phyloP scores from a whole-genome alignment of 2,329 filamentous ascomycete genomes.

The Fusarium sp. region DNA sequence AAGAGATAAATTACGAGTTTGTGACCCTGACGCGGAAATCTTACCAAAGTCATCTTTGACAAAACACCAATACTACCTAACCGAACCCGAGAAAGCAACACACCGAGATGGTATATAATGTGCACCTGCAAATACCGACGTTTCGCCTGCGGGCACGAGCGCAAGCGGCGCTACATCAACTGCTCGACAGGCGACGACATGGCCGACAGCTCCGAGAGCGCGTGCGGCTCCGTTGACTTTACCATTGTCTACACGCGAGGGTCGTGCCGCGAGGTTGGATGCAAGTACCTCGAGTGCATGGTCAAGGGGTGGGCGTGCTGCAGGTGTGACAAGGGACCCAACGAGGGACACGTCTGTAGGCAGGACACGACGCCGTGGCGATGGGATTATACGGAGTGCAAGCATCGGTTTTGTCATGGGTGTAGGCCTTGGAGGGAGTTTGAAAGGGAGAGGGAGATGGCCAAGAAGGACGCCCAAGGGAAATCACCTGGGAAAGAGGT shows the following conservation, averaged over 20 bases:
- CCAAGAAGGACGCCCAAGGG: background rate
- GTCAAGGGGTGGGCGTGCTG: constrained; percentile 38
- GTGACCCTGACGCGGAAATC: background rate
- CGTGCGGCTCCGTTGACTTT: constrained; percentile 35
- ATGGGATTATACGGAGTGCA: constrained; percentile 27
- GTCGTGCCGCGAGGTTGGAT: constrained; percentile 18
- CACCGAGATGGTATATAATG: constrained; percentile 31
- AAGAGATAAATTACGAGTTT: background rate
- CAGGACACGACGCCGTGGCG: constrained; percentile 27
- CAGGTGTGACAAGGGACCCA: constrained; percentile 35
- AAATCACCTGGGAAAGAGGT: constrained; percentile 3
- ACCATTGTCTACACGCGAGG: constrained; percentile 1
- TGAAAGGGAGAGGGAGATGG: background rate
- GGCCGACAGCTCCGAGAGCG: constrained; percentile 21
- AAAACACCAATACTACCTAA: background rate
- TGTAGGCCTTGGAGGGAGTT: constrained; percentile 23
- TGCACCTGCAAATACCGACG: constrained; percentile 32
- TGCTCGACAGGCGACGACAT: constrained; percentile 33
- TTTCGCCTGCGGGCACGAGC: constrained; percentile 38
- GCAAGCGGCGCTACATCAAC: constrained; percentile 30
- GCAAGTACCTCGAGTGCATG: constrained; percentile 29
- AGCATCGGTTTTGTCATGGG: constrained; percentile 19
- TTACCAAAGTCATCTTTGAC: background rate
- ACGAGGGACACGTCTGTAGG: constrained; percentile 19
- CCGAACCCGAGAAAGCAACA: background rate